Evolutionary conservation across 2,329 filamentous ascomycete species (phyloP).

Genomic region (Fusarium multiceps): DNA sequence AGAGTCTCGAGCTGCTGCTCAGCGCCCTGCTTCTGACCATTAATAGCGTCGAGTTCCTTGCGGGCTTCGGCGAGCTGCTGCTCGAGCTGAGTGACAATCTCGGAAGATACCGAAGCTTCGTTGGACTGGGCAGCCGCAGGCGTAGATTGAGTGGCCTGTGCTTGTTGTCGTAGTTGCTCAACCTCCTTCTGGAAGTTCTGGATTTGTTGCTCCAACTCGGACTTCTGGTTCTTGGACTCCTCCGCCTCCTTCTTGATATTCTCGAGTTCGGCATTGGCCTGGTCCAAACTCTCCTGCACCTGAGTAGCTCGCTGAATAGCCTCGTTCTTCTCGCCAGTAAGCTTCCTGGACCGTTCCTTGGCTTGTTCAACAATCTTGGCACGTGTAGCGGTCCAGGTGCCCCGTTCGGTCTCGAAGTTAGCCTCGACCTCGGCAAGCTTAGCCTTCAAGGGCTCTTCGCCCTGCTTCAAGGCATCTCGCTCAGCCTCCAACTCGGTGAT

Average conservation of each 20-base stretch:
- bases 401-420: conserved; percentile 65
- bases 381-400: conserved; percentile 63
- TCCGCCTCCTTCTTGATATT: conserved; percentile 56
- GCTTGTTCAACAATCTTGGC: conserved; percentile 70
- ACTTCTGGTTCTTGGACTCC: conserved; percentile 48
- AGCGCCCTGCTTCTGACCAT: conserved; percentile 74
- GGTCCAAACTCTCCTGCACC: conserved; percentile 62
- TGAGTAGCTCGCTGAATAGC: conserved; percentile 63
- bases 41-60: conserved; percentile 74
- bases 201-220: conserved; percentile 57
- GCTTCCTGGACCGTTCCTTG: conserved; percentile 68
- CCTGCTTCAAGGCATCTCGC: conserved; percentile 65
- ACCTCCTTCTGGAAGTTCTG: conserved; percentile 57
- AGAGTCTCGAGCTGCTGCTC: conserved; percentile 70
- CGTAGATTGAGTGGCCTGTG: conserved; percentile 50
- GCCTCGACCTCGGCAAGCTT: conserved; percentile 65
- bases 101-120: conserved; percentile 54
- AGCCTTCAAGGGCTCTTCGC: conserved; percentile 63
- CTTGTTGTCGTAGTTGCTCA: conserved; percentile 53
- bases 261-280: conserved; percentile 65
- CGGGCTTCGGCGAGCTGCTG: conserved; percentile 61
- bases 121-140: conserved; percentile 51
- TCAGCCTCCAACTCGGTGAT: conserved; percentile 75
- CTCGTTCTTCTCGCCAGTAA: conserved; percentile 66
- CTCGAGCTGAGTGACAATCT: conserved; percentile 63